These are phyloP conservation scores for Orbilia brochopaga DNA, from an alignment of 2,329 filamentous ascomycete genomes.

Conservation along the genomic window DNA sequence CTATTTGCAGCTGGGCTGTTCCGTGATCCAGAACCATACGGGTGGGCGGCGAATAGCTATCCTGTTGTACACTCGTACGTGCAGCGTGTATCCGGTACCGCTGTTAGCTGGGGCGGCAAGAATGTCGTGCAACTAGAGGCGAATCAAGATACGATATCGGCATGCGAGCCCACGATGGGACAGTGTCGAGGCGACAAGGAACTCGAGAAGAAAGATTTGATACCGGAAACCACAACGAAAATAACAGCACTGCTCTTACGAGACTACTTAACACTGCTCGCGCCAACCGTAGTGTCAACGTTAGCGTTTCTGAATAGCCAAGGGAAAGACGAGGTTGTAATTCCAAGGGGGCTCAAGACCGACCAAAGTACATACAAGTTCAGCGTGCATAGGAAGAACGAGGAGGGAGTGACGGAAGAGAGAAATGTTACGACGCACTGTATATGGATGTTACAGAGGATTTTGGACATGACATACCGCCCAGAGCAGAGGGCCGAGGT, in stretches of 20 bases:
- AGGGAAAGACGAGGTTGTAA: constrained; percentile 29
- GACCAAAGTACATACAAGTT: constrained; percentile 30
- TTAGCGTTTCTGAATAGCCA: constrained; percentile 25
- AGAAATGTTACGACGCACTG: constrained; percentile 33
- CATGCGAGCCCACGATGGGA: constrained; percentile 34
- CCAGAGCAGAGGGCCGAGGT: constrained; percentile 25
- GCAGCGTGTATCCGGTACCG: constrained; percentile 17
- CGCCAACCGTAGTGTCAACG: constrained; percentile 19
- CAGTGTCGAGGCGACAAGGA: constrained; percentile 22
- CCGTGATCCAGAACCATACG: constrained; percentile 36
- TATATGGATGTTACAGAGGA: constrained; percentile 39
- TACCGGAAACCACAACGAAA: constrained; percentile 31
- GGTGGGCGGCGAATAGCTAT: constrained; percentile 22
- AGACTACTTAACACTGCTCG: constrained; percentile 31
- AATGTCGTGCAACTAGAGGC: constrained; percentile 29
- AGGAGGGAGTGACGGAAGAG: constrained; percentile 16
- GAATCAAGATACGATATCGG: constrained; percentile 16
- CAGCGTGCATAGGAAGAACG: constrained; percentile 25
- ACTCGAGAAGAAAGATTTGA: constrained; percentile 18
- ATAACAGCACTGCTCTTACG: constrained; percentile 16
- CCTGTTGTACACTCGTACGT: constrained; percentile 36
- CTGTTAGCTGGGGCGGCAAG: constrained; percentile 36
- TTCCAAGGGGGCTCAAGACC: constrained; percentile 33
- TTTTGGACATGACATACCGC: constrained; percentile 31
- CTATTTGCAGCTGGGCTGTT: constrained; percentile 18